Conservation (phyloP, 192 early-diverging fungal genomes). For the Coemansia sp. region DNA sequence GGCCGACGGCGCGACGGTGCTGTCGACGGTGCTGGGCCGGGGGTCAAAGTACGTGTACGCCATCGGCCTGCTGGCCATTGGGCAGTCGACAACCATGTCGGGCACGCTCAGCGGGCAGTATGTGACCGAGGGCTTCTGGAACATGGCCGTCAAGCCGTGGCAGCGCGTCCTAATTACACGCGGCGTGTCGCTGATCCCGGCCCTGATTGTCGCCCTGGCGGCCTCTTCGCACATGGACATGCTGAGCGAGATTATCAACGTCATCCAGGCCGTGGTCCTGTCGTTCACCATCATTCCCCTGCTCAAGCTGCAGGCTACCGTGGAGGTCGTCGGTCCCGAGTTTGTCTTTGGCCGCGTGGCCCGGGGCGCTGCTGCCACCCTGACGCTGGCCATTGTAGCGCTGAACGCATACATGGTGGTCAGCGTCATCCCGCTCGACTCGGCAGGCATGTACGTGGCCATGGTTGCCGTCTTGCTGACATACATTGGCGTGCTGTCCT, state of each 20-base stretch:
- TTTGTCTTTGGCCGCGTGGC: slow-evolving; percentile 44
- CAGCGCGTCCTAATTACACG: slow-evolving; percentile 69
- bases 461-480: slow-evolving; percentile 28
- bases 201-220: slow-evolving; percentile 63
- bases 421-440: slow-evolving; percentile 46
- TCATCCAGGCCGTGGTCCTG: slow-evolving; percentile 69
- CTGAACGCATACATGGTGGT: slow-evolving; percentile 54
- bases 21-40: slow-evolving; percentile 65
- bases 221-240: slow-evolving; percentile 66
- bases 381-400: slow-evolving; percentile 41
- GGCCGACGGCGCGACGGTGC: slow-evolving; percentile 58
- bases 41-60: slow-evolving; percentile 78
- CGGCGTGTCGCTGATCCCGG: slow-evolving; percentile 65
- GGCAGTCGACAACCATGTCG: slow-evolving; percentile 88
- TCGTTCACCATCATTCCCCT: slow-evolving; percentile 70
- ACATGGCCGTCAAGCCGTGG: slow-evolving; percentile 69
- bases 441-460: slow-evolving; percentile 45
- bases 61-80: slow-evolving; percentile 78
- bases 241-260: slow-evolving; percentile 73
- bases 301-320: slow-evolving; percentile 62
- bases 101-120: slow-evolving; percentile 92
- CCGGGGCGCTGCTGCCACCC: slow-evolving; percentile 8
- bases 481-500: slow-evolving; percentile 27
- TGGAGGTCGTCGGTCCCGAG: slow-evolving; percentile 58
- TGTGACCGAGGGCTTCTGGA: slow-evolving; percentile 87